These are phyloP conservation scores for Metschnikowia hibisci DNA, from an alignment of 805 yeast genomes.

Conservation along the genomic window DNA sequence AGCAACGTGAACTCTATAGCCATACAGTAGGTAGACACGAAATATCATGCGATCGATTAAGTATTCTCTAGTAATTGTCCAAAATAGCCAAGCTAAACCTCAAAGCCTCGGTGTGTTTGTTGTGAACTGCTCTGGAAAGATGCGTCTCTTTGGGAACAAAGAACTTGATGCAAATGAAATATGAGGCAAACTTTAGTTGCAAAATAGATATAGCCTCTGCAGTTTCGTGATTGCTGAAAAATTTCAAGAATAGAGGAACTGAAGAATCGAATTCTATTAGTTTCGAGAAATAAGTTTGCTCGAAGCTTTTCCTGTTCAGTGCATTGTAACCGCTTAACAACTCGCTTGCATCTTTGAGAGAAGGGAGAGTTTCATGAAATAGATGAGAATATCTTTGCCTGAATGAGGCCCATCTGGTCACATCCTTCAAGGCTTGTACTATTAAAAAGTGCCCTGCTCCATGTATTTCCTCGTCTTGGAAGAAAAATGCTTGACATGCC, in stretches of 20 bases:
- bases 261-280: slow-evolving; percentile 11
- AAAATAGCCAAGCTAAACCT: slow-evolving; percentile 9
- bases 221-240: slow-evolving; percentile 2
- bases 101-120: slow-evolving; percentile 8
- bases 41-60: neutral
- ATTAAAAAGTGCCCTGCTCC: neutral
- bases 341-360: slow-evolving; percentile 1
- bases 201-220: slow-evolving; percentile 5
- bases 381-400: slow-evolving; percentile 11
- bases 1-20: slow-evolving; percentile 90
- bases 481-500: slow-evolving; percentile 5
- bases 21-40: slow-evolving; percentile 50
- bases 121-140: neutral
- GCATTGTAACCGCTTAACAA: neutral
- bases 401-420: slow-evolving; percentile 13
- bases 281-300: slow-evolving; percentile 10
- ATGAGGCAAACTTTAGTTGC: slow-evolving; percentile 14
- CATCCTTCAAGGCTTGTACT: slow-evolving; percentile 6
- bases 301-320: slow-evolving; percentile 1
- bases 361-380: slow-evolving; percentile 1
- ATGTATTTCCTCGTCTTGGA: slow-evolving; percentile 5
- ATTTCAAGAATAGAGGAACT: slow-evolving; percentile 11
- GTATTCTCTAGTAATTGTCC: slow-evolving; percentile 4
- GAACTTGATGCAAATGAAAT: slow-evolving; percentile 9
- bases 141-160: slow-evolving; percentile 9